These are phyloP conservation scores for Calophaca sinica DNA, from an alignment of 306 rosid genomes.

Conservation along the genomic window DNA sequence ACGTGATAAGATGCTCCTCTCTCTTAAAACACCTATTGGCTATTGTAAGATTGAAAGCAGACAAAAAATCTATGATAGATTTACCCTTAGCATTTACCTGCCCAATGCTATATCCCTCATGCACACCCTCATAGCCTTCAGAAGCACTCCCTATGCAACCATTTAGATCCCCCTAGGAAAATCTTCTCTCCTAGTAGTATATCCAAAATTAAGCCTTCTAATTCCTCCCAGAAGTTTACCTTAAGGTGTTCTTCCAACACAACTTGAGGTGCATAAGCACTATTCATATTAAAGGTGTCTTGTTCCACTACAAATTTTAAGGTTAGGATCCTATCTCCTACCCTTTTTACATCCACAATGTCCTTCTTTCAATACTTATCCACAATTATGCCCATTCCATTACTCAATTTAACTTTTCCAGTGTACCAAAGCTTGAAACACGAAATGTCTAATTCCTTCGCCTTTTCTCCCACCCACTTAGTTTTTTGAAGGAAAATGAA, in stretches of 20 bases:
- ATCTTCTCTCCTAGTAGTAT: neutral
- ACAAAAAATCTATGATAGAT: no score
- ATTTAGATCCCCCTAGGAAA: neutral
- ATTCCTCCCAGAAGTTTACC: neutral
- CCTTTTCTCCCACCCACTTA: neutral
- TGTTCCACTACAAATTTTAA: neutral
- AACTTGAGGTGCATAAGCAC: neutral
- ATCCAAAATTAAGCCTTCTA: neutral
- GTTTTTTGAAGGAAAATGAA: neutral
- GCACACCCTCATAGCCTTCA: no score
- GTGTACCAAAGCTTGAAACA: neutral
- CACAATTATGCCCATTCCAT: neutral
- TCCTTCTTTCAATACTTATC: neutral
- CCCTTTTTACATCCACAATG: neutral
- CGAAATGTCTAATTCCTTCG: neutral
- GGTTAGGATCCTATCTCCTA: neutral
- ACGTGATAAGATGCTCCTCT: neutral
- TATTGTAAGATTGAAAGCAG: no score
- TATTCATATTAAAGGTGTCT: neutral
- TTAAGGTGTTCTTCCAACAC: neutral
- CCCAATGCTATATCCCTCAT: no score
- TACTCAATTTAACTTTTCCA: neutral
- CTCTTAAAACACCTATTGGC: neutral
- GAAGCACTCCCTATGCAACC: neutral
- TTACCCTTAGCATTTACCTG: no score